Percentiles rank a stretch among this genome's conserved stretches.
phyloP scores from a whole-genome alignment of 192 early-diverging fungal species.

The Rhizophagus sp. region DNA sequence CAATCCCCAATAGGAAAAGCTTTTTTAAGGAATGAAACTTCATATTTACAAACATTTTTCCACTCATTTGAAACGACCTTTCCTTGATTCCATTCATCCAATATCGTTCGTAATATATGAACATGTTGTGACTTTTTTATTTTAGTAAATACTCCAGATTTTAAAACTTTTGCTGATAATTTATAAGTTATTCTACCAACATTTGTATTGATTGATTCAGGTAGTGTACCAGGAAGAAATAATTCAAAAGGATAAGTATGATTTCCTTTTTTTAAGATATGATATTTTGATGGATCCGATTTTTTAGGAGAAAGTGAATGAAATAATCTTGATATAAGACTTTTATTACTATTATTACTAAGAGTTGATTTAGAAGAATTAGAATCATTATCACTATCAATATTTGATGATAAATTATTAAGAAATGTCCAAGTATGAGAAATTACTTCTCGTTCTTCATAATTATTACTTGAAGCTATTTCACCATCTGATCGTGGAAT shows the following conservation, averaged over 20 bases:
- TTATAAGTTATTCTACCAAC: conserved; percentile 37
- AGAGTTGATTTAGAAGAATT: neutral
- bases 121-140: neutral
- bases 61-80: neutral
- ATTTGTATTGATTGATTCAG: conserved; percentile 37
- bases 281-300: neutral
- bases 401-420: too few relatives aligned
- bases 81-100: neutral
- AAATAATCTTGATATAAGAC: neutral
- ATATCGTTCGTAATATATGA: neutral
- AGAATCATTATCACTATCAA: neutral
- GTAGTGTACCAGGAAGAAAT: conserved; percentile 35
- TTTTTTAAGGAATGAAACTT: neutral
- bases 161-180: conserved; percentile 30
- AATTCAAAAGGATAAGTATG: conserved; percentile 36
- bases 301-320: neutral
- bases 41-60: neutral
- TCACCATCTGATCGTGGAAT: neutral
- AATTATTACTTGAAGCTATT: neutral
- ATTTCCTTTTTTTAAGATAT: neutral
- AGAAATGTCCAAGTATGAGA: conserved; percentile 20
- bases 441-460: neutral
- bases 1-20: neutral
- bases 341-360: neutral
- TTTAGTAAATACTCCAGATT: neutral